A percentile compares a stretch with the other conserved stretches of the same genome.
These are phyloP conservation scores for Sclerotinia trifoliorum DNA, from an alignment of 2,329 filamentous ascomycete species.

Conservation along the genomic window DNA sequence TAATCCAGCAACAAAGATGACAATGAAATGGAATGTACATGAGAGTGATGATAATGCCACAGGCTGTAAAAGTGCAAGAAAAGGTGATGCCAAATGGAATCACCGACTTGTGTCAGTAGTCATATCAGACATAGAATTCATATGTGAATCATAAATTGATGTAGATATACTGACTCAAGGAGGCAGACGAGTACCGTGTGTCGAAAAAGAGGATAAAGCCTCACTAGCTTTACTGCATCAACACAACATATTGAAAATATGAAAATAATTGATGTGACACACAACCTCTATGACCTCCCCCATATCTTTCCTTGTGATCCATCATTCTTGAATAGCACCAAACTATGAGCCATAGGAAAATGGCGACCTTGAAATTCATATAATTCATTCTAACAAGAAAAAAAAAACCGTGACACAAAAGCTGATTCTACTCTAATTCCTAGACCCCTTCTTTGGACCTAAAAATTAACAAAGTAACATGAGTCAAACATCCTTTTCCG, in stretches of 20 bases:
- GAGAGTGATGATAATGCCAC: no score
- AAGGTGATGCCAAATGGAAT: no score
- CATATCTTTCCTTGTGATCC: no score
- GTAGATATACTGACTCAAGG: not conserved
- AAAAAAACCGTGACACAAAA: not conserved
- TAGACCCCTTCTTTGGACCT: not conserved
- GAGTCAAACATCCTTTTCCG: not conserved
- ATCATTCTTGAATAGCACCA: no score
- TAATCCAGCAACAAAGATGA: no score
- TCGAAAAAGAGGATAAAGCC: not conserved
- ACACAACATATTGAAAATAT: not conserved
- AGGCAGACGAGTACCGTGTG: not conserved
- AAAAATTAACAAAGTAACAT: not conserved
- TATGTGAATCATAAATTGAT: not conserved
- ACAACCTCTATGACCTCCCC: no score
- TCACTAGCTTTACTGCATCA: not conserved
- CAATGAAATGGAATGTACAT: no score
- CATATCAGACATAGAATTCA: not conserved
- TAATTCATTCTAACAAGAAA: no score
- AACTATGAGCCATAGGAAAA: not conserved
- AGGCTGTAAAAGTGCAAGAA: no score
- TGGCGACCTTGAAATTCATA: no score
- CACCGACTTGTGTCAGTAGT: not conserved
- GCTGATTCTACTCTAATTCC: not conserved
- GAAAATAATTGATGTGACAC: not conserved